A percentile compares a stretch with the other conserved stretches of the same genome.
These are phyloP conservation scores for Penicillium psychrofluorescens DNA, from an alignment of 495 filamentous ascomycete species.

Conservation along the genomic window DNA sequence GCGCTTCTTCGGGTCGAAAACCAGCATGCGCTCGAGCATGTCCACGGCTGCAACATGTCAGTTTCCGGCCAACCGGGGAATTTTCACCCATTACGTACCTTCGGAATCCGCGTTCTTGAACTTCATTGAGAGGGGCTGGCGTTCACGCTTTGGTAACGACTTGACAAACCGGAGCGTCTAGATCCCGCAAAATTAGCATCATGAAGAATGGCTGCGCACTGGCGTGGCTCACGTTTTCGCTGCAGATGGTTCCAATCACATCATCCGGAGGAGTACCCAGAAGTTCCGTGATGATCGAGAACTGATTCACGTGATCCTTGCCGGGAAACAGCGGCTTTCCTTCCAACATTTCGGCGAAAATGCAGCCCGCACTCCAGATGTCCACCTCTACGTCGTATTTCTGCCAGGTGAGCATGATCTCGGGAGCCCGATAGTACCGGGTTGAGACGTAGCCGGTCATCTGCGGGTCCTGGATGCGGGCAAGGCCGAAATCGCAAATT, in stretches of 20 bases:
- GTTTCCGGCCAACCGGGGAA: not conserved
- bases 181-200: slow-evolving; percentile 6
- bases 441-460: slow-evolving; percentile 99
- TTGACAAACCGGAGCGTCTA: slow-evolving; percentile 96
- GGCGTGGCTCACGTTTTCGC: slow-evolving; percentile 74
- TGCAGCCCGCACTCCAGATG: slow-evolving; percentile 98
- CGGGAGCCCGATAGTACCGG: slow-evolving; percentile 94
- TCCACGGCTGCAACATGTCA: slow-evolving; percentile 64
- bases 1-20: slow-evolving; percentile 91
- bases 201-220: not conserved
- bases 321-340: slow-evolving; percentile 97
- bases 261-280: slow-evolving; percentile 97
- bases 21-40: slow-evolving; percentile 91
- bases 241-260: slow-evolving; percentile 97
- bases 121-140: slow-evolving; percentile 82
- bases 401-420: slow-evolving; percentile 99
- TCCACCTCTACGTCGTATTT: slow-evolving; percentile 99
- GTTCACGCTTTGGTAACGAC: slow-evolving; percentile 91
- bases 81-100: slow-evolving; percentile 47
- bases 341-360: slow-evolving; percentile 98
- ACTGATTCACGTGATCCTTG: slow-evolving; percentile 99
- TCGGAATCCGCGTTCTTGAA: slow-evolving; percentile 94
- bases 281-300: slow-evolving; percentile 98
- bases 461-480: slow-evolving; percentile 97
- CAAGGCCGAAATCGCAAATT: slow-evolving; percentile 97